These are phyloP conservation scores for Golubevia sp. DNA, from an alignment of 1,284 basidiomycete species.

Conservation along the genomic window DNA sequence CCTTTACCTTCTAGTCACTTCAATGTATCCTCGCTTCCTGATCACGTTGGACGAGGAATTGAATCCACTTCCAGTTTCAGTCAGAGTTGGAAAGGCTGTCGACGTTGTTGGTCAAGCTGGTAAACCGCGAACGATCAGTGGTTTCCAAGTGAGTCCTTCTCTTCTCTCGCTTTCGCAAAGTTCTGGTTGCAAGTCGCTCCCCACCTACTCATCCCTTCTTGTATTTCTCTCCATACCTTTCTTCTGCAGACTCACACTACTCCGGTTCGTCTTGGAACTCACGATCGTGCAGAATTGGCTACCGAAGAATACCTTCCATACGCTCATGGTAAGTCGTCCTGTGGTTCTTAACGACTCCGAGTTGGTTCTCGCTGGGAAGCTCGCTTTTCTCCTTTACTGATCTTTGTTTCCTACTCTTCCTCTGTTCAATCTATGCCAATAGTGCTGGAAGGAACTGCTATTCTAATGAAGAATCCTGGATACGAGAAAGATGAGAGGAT, in stretches of 20 bases:
- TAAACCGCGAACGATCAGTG: constrained; percentile 61
- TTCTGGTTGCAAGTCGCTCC: too few relatives aligned
- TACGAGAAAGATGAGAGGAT: constrained; percentile 52
- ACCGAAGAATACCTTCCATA: constrained; percentile 96
- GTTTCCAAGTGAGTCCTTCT: constrained; percentile 26
- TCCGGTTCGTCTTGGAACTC: constrained; percentile 89
- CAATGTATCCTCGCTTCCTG: constrained; percentile 98
- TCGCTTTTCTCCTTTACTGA: not conserved
- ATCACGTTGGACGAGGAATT: constrained; percentile 94
- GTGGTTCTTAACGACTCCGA: too few relatives aligned
- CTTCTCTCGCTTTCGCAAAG: constrained; percentile 1
- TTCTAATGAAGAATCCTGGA: constrained; percentile 63
- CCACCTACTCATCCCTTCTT: too few relatives aligned
- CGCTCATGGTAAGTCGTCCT: constrained; percentile 83
- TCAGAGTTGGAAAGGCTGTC: constrained; percentile 84
- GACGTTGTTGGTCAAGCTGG: constrained; percentile 61
- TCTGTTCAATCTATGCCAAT: not conserved
- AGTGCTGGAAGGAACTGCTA: constrained; percentile 49
- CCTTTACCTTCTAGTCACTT: constrained; percentile 90
- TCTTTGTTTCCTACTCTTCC: not conserved
- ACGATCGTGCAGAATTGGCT: constrained; percentile 90
- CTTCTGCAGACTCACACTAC: constrained; percentile 89
- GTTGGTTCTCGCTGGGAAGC: not conserved
- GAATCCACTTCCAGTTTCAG: constrained; percentile 77
- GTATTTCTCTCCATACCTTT: not conserved